Percentiles rank a stretch among this genome's conserved stretches.
Conservation (phyloP, 371 early-diverging fungal species). For the Neoconidiobolus thromboides region DNA sequence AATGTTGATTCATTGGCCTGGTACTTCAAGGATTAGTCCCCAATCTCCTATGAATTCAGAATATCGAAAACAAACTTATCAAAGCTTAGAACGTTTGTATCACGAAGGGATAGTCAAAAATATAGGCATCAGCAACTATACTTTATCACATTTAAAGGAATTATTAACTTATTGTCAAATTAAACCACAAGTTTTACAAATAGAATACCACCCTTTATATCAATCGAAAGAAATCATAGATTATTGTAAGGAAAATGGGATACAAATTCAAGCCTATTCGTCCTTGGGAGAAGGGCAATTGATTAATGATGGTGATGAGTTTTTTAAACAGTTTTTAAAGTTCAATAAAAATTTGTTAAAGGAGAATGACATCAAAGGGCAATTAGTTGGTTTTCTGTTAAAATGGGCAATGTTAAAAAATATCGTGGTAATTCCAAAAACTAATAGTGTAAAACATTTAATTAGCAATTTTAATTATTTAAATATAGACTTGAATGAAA, state of each 20-base stretch:
- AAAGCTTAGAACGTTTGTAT: conserved; percentile 43
- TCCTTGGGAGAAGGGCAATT: conserved; percentile 64
- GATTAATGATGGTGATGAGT: conserved; percentile 2
- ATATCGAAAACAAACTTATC: conserved; percentile 40
- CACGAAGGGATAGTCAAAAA: conserved; percentile 25
- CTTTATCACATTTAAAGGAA: conserved; percentile 31
- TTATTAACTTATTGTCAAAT: conserved; percentile 21
- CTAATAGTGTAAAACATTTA: conserved; percentile 23
- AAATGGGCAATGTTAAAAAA: conserved; percentile 35
- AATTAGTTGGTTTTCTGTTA: conserved; percentile 19
- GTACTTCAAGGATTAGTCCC: conserved; percentile 21
- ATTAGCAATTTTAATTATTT: conserved; percentile 21
- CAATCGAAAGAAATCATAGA: conserved; percentile 26
- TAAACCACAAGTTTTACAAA: conserved; percentile 44
- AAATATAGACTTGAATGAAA: conserved; percentile 16
- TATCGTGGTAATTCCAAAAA: conserved; percentile 44
- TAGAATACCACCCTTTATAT: conserved; percentile 50
- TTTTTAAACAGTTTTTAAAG: neutral
- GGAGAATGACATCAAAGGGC: neutral
- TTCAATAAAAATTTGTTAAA: neutral
- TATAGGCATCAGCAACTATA: conserved; percentile 78
- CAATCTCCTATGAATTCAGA: conserved; percentile 17
- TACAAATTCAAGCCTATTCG: conserved; percentile 72
- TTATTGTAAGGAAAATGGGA: conserved; percentile 26
- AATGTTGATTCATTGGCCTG: conserved; percentile 83